These are phyloP conservation scores for Parastagonospora avenae DNA, from an alignment of 2,329 filamentous ascomycete species.

Conservation along the genomic window DNA sequence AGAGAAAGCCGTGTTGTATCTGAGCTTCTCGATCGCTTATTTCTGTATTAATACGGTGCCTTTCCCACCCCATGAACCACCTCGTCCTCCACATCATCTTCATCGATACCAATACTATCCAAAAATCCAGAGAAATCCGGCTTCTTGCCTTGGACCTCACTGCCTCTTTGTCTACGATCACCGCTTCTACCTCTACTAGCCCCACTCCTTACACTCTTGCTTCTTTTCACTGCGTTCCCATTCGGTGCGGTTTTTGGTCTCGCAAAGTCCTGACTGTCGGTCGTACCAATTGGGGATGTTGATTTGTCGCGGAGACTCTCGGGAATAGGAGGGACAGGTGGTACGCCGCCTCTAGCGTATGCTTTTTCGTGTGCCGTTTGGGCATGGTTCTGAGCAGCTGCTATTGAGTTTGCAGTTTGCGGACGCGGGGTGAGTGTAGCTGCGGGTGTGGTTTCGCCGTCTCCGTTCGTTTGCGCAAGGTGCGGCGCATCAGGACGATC, in stretches of 20 bases:
- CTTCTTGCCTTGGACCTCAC: conserved; percentile 13
- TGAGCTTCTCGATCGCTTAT: neutral
- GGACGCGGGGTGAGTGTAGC: conserved; percentile 30
- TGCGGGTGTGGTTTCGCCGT: conserved; percentile 27
- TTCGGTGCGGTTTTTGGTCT: conserved; percentile 30
- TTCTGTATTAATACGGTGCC: conserved; percentile 32
- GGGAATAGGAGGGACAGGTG: conserved; percentile 43
- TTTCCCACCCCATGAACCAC: conserved; percentile 21
- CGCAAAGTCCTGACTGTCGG: conserved; percentile 15
- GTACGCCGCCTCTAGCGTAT: conserved; percentile 24
- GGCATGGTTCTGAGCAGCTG: conserved; percentile 8
- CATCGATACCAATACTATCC: conserved; percentile 42
- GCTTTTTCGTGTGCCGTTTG: conserved; percentile 16
- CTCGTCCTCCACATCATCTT: conserved; percentile 24
- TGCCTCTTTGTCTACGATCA: conserved; percentile 20
- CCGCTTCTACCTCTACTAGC: conserved; percentile 24
- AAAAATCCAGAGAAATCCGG: conserved; percentile 42
- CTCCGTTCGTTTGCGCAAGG: neutral
- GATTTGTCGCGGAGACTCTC: conserved; percentile 30
- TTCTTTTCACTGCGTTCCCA: conserved; percentile 22
- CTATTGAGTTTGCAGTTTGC: conserved; percentile 3
- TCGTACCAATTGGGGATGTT: conserved; percentile 1
- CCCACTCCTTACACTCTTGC: conserved; percentile 34
- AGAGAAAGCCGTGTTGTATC: neutral
- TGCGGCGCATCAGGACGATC: conserved; percentile 15